A percentile compares a stretch with the other conserved stretches of the same genome.
Conservation (phyloP, 2,329 filamentous ascomycete species). For the Penicillium sp. region DNA sequence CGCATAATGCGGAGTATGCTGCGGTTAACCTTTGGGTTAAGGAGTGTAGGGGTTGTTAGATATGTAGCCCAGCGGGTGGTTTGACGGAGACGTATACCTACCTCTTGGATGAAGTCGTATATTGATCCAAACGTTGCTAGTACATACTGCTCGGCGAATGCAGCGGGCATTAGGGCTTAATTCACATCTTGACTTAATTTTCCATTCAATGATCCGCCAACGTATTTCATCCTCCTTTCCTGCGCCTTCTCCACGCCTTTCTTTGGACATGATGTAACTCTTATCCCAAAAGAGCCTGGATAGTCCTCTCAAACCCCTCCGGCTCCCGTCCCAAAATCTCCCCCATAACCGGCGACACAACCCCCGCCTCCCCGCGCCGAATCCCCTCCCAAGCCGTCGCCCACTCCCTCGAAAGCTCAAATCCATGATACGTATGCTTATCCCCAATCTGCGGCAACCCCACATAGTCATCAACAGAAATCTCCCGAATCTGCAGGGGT, state of each 20-base stretch:
- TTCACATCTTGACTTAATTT: no score
- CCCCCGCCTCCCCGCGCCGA: constrained; percentile 46
- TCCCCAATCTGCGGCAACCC: constrained; percentile 42
- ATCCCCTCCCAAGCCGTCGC: constrained; percentile 53
- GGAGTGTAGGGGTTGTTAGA: constrained; percentile 28
- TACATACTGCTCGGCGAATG: no score
- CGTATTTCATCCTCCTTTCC: no score
- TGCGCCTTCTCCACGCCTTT: no score
- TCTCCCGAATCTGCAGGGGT: constrained; percentile 36
- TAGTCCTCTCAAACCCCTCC: constrained; percentile 45
- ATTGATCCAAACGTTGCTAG: no score
- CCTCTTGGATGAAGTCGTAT: no score
- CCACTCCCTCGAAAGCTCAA: constrained; percentile 48
- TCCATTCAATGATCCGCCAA: no score
- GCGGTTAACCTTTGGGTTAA: constrained; percentile 28
- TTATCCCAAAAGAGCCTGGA: constrained; percentile 16
- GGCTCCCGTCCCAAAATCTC: constrained; percentile 48
- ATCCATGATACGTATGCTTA: constrained; percentile 39
- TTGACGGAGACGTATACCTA: neutral
- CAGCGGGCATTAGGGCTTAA: no score
- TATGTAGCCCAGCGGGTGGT: neutral
- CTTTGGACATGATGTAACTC: neutral
- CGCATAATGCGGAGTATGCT: constrained; percentile 26
- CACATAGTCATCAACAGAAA: constrained; percentile 48
- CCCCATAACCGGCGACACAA: constrained; percentile 40